A percentile compares a stretch with the other conserved stretches of the same genome.
phyloP scores from a whole-genome alignment of 352 stramenopile species.

The Globisporangium perplexum region DNA sequence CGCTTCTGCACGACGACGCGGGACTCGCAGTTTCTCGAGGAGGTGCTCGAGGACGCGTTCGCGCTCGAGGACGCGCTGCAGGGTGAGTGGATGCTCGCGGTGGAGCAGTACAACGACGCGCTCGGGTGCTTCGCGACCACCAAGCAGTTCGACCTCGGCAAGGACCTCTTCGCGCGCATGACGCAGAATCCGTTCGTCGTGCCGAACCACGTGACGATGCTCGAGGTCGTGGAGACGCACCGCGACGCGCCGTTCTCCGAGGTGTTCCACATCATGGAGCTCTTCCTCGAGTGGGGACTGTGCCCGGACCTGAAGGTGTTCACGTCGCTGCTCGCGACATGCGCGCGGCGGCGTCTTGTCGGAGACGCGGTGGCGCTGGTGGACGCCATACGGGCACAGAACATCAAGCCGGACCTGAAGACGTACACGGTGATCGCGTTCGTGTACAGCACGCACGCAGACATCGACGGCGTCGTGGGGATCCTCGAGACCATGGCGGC shows the following conservation, averaged over 20 bases:
- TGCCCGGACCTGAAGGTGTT: constrained; percentile 65
- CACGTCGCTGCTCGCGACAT: constrained; percentile 67
- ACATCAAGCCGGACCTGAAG: constrained; percentile 49
- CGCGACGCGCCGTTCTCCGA: constrained; percentile 49
- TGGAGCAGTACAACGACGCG: constrained; percentile 77
- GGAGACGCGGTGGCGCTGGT: constrained; percentile 52
- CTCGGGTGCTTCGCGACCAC: constrained; percentile 59
- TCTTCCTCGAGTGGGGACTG: constrained; percentile 55
- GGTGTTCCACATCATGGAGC: constrained; percentile 63
- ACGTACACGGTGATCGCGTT: constrained; percentile 64
- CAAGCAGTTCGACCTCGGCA: constrained; percentile 37
- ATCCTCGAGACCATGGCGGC: constrained; percentile 42
- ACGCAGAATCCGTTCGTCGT: constrained; percentile 42
- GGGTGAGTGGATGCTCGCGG: constrained; percentile 46
- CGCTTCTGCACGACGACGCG: constrained; percentile 46
- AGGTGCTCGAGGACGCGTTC: constrained; percentile 54
- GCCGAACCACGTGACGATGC: constrained; percentile 71
- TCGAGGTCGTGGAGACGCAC: constrained; percentile 73
- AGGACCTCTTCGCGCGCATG: constrained; percentile 62
- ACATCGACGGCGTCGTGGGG: constrained; percentile 37
- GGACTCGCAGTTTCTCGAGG: constrained; percentile 48
- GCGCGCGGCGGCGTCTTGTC: constrained; percentile 45
- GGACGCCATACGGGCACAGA: constrained; percentile 41
- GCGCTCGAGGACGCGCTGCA: constrained; percentile 31
- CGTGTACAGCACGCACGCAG: constrained; percentile 47